These are phyloP conservation scores for Pichia cephalocereana DNA, from an alignment of 805 yeast genomes.

Conservation along the genomic window DNA sequence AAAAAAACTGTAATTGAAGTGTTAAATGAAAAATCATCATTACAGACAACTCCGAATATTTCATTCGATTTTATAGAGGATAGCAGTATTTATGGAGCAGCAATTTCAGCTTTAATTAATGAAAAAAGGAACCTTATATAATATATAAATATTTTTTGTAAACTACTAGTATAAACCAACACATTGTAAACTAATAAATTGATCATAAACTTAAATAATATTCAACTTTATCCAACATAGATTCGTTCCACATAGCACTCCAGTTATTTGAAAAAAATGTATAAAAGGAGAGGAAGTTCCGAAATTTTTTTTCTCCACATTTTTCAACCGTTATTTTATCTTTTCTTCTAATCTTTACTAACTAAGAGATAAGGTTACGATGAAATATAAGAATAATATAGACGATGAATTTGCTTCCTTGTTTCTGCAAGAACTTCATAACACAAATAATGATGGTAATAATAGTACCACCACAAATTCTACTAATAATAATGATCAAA, in stretches of 20 bases:
- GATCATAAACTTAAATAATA: too few relatives aligned
- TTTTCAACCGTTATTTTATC: not conserved
- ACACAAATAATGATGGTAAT: not conserved
- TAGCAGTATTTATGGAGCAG: conserved; percentile 7
- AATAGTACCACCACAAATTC: too few relatives aligned
- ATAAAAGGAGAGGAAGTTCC: not conserved
- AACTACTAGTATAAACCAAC: too few relatives aligned
- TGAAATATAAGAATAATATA: conserved; percentile 1
- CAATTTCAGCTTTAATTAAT: conserved; percentile 2
- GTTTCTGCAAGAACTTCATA: conserved; percentile 9
- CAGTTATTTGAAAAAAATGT: too few relatives aligned
- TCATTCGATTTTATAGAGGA: conserved; percentile 4
- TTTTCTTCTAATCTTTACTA: too few relatives aligned
- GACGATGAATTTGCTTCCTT: conserved; percentile 13
- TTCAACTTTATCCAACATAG: not conserved
- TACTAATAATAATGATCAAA: too few relatives aligned
- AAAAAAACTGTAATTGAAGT: conserved; percentile 2
- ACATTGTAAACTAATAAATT: too few relatives aligned
- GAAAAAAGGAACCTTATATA: too few relatives aligned
- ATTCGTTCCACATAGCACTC: too few relatives aligned
- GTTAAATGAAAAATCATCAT: not conserved
- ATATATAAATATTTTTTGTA: too few relatives aligned
- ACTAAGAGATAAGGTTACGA: not conserved
- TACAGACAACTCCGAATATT: not conserved
- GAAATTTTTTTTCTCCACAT: not conserved